A percentile compares a stretch with the other conserved stretches of the same genome.
These are phyloP conservation scores for Tylopilus sp. DNA, from an alignment of 1,284 basidiomycete species.

Conservation along the genomic window DNA sequence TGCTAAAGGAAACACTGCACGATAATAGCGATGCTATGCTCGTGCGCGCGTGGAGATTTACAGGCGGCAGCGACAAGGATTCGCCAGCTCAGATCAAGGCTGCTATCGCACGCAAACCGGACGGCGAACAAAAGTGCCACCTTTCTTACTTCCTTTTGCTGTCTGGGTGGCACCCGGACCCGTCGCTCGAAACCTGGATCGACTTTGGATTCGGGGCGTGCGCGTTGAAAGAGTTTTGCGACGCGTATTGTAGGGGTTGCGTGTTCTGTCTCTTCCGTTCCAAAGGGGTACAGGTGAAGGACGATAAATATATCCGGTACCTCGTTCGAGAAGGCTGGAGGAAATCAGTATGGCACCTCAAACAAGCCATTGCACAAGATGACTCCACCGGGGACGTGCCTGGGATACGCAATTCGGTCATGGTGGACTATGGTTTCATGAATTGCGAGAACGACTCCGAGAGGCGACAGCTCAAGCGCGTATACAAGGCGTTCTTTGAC, in stretches of 20 bases:
- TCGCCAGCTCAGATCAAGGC: background rate
- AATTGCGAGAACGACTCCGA: no score
- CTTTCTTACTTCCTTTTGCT: background rate
- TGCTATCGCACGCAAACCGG: background rate
- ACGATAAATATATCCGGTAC: background rate
- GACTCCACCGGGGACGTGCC: background rate
- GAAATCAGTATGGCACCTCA: constrained; percentile 7
- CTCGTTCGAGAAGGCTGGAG: background rate
- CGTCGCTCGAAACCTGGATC: background rate
- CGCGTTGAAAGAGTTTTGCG: constrained; percentile 5
- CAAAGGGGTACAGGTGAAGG: constrained; percentile 1
- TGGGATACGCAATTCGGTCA: no score
- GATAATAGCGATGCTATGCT: background rate
- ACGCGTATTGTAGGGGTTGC: background rate
- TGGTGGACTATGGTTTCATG: no score
- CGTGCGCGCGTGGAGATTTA: constrained; percentile 3
- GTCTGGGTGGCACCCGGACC: constrained; percentile 1
- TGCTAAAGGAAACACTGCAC: background rate
- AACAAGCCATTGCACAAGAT: background rate
- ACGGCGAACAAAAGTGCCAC: background rate
- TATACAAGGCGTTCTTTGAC: no score
- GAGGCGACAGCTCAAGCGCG: no score
- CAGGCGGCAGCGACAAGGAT: constrained; percentile 2
- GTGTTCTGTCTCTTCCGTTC: constrained; percentile 3
- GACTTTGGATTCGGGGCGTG: constrained; percentile 7